Evolutionary conservation across 495 filamentous ascomycete species (phyloP), one percentile per base, ranked within the genome.

Genomic region (Lasiosphaeriaceae sp.): DNA sequence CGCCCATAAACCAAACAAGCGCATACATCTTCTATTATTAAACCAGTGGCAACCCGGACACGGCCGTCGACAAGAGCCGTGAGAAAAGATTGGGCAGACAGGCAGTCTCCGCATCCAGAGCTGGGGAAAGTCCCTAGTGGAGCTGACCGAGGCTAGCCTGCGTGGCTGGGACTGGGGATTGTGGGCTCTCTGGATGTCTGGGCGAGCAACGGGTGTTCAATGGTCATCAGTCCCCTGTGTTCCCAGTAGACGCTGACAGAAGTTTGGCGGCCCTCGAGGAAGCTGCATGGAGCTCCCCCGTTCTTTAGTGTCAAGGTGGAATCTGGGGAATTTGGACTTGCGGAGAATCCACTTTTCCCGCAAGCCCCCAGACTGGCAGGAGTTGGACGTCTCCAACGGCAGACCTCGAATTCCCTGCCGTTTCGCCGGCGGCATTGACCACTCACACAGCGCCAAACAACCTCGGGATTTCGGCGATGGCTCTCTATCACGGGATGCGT

Each of bases 331-430:
- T 11, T 37, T 37, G 23, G 39, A 35, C 39, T 31, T 39, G 54
- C 53, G 58, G 58, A 61, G 49, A 56, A 61, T 61, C 58, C 58
- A 61, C 58, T 44, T 61, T 45, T 56, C 54, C 58, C 58, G 58
- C 24, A 14, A 26, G 34, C 34, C 35, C 55, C 49, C 44, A 11
- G 34, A 52, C 47, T 16, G 20, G 31, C n/a, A 9, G 26, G 39
- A 43, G 14, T 17, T 43, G 9, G 5, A 12, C 9, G 39, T 43
- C 39, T 14, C 39, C 39, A 2, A n/a, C 39, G n/a, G n/a, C 14
- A 9, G 39, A 43, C 39, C 39, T 43, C n/a, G 3, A 7, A 17
- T 7, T 0, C 14, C 39, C 39, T 14, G 14, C 39, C 39, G 39
- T n/a, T 9, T 14, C 14, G n/a, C 39, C 14, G 2, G 34, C 16